A percentile compares a stretch with the other conserved stretches of the same genome.
Conservation (phyloP, 2,329 filamentous ascomycete genomes). For the Hypomyces rosellus region DNA sequence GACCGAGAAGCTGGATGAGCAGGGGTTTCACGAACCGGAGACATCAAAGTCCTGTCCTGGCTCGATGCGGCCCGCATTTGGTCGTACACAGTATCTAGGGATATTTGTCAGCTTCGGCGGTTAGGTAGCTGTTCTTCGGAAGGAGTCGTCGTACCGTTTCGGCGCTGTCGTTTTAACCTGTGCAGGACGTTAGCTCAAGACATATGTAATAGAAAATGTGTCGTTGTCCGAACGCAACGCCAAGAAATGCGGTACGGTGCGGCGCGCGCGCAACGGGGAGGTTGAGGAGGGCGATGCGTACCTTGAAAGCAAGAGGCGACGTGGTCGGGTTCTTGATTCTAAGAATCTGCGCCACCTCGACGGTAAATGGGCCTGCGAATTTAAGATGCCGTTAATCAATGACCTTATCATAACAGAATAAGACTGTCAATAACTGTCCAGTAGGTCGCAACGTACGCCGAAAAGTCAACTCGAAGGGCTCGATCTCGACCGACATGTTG, state of each 20-base stretch:
- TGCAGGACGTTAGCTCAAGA: slow-evolving; percentile 13
- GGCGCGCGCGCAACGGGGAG: background rate
- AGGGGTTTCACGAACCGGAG: slow-evolving; percentile 56
- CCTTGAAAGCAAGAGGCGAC: slow-evolving; percentile 63
- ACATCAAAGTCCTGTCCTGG: slow-evolving; percentile 87
- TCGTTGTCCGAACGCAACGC: background rate
- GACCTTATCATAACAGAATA: background rate
- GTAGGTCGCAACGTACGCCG: slow-evolving; percentile 58
- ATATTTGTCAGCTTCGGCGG: slow-evolving; percentile 17
- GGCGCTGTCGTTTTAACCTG: slow-evolving; percentile 98
- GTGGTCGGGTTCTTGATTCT: slow-evolving; percentile 59
- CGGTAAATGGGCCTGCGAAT: slow-evolving; percentile 56
- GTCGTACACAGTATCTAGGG: slow-evolving; percentile 90
- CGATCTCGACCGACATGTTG: slow-evolving; percentile 91
- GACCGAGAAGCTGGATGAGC: background rate
- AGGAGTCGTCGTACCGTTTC: slow-evolving; percentile 72
- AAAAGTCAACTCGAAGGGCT: slow-evolving; percentile 87
- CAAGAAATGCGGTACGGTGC: background rate
- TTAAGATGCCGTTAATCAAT: slow-evolving; percentile 11
- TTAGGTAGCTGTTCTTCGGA: slow-evolving; percentile 10
- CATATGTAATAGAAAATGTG: slow-evolving; percentile 5
- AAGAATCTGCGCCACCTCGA: slow-evolving; percentile 58
- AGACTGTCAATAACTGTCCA: background rate
- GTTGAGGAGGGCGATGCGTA: slow-evolving; percentile 28
- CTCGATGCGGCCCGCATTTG: slow-evolving; percentile 94